Percentiles rank a stretch among this genome's conserved stretches.
Evolutionary conservation across 2,329 filamentous ascomycete genomes (phyloP).

Genomic region (Aspergillus luchuensis): DNA sequence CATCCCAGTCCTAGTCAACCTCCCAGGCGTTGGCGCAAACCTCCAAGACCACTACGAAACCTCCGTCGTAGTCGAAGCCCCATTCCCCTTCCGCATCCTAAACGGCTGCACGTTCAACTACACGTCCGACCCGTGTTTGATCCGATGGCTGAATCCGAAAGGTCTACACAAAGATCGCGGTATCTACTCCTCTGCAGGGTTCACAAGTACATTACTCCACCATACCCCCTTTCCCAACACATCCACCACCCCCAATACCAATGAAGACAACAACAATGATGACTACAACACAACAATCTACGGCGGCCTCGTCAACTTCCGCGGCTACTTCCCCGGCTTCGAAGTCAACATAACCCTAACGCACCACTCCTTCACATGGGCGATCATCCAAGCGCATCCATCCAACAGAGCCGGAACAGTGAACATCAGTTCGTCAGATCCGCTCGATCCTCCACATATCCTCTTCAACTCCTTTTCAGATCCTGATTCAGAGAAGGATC

Average conservation of each 20-base stretch:
- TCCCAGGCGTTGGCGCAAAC: slow-evolving; percentile 65
- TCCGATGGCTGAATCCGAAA: slow-evolving; percentile 44
- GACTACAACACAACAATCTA: slow-evolving; percentile 59
- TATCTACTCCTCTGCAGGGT: slow-evolving; percentile 54
- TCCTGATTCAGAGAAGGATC: slow-evolving; percentile 51
- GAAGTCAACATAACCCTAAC: slow-evolving; percentile 45
- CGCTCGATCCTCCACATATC: slow-evolving; percentile 65
- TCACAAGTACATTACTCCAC: slow-evolving; percentile 48
- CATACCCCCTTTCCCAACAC: slow-evolving; percentile 36
- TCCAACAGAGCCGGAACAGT: slow-evolving; percentile 66
- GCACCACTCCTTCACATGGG: slow-evolving; percentile 50
- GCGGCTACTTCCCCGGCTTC: slow-evolving; percentile 52
- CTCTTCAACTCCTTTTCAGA: slow-evolving; percentile 60
- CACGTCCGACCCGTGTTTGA: slow-evolving; percentile 46
- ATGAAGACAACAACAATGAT: slow-evolving; percentile 32
- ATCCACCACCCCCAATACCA: slow-evolving; percentile 31
- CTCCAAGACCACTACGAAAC: slow-evolving; percentile 59
- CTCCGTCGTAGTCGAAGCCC: slow-evolving; percentile 23
- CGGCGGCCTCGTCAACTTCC: slow-evolving; percentile 59
- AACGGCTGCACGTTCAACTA: slow-evolving; percentile 36
- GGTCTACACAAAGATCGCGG: slow-evolving; percentile 33
- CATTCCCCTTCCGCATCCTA: slow-evolving; percentile 47
- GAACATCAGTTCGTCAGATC: slow-evolving; percentile 61
- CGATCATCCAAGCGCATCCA: slow-evolving; percentile 62
- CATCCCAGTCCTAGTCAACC: slow-evolving; percentile 59